Evolutionary conservation across 1,284 basidiomycete species (phyloP).

Genomic region (Tylopilus microsporus): DNA sequence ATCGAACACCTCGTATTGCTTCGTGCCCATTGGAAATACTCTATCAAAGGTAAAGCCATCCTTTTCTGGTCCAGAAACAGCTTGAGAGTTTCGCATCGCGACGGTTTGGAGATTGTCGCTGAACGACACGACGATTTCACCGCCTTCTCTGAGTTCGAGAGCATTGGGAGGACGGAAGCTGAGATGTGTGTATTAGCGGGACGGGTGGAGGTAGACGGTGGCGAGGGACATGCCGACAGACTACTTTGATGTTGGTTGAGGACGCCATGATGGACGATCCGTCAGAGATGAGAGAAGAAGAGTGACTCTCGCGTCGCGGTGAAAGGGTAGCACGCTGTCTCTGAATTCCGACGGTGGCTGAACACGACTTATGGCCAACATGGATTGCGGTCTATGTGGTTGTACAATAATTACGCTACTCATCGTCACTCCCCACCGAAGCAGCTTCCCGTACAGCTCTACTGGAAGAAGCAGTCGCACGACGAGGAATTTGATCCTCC

Average conservation of each 20-base stretch:
- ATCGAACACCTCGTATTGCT: slow-evolving; percentile 95
- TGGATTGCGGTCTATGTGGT: slow-evolving; percentile 5
- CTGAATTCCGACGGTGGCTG: slow-evolving; percentile 30
- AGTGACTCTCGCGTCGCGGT: slow-evolving; percentile 15
- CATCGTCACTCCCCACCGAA: slow-evolving; percentile 43
- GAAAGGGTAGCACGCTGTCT: slow-evolving; percentile 20
- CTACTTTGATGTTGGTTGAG: slow-evolving; percentile 85
- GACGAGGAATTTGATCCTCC: slow-evolving; percentile 46
- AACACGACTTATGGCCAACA: slow-evolving; percentile 10
- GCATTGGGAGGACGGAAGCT: slow-evolving; percentile 96
- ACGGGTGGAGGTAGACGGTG: slow-evolving; percentile 1
- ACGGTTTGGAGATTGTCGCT: slow-evolving; percentile 81
- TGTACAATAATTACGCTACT: slow-evolving; percentile 18
- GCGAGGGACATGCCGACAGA: slow-evolving; percentile 71
- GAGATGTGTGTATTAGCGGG: slow-evolving; percentile 10
- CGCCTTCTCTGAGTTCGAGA: slow-evolving; percentile 85
- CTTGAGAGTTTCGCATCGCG: slow-evolving; percentile 67
- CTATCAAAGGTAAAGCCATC: slow-evolving; percentile 97
- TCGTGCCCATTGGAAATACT: slow-evolving; percentile 90
- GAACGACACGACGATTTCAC: slow-evolving; percentile 89
- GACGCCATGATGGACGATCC: slow-evolving; percentile 56
- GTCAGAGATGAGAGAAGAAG: slow-evolving; percentile 16
- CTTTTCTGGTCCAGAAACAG: slow-evolving; percentile 71
- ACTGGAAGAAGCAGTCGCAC: slow-evolving; percentile 57
- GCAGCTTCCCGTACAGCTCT: slow-evolving; percentile 39